Evolutionary conservation across 495 filamentous ascomycete species (phyloP).

Genomic region (Penicillium robsamsonii): DNA sequence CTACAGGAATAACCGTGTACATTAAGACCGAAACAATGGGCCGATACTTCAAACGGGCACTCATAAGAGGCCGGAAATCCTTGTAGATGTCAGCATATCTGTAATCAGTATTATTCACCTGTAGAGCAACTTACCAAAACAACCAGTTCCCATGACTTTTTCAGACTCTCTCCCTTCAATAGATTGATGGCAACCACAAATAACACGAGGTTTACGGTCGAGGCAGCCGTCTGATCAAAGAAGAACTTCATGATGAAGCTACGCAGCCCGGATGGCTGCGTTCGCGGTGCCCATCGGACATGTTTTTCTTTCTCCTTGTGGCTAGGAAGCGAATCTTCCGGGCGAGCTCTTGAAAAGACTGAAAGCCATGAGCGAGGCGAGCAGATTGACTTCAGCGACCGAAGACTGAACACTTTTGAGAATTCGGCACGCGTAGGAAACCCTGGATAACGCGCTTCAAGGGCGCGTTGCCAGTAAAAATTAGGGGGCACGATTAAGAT

Average conservation of each 20-base stretch:
- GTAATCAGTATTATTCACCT: background rate
- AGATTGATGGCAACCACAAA: constrained; percentile 64
- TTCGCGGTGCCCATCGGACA: constrained; percentile 23
- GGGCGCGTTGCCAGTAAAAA: constrained; percentile 73
- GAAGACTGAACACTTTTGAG: constrained; percentile 16
- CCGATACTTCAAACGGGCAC: constrained; percentile 78
- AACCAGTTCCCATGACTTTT: constrained; percentile 32
- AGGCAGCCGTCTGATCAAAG: constrained; percentile 78
- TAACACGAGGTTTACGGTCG: constrained; percentile 70
- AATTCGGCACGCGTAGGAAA: constrained; percentile 32
- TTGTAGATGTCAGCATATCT: constrained; percentile 18
- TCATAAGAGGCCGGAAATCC: constrained; percentile 69
- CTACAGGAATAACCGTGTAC: constrained; percentile 76
- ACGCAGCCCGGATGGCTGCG: constrained; percentile 35
- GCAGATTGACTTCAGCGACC: constrained; percentile 22
- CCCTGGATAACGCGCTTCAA: constrained; percentile 56
- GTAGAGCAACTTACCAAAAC: constrained; percentile 34
- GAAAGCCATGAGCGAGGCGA: constrained; percentile 39
- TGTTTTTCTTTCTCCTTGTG: constrained; percentile 45
- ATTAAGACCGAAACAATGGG: constrained; percentile 77
- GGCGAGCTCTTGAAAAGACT: constrained; percentile 32
- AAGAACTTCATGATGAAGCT: constrained; percentile 80
- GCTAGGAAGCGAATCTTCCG: constrained; percentile 35
- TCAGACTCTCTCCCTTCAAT: constrained; percentile 42
- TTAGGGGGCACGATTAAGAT: constrained; percentile 79